Conservation (phyloP, 78 protist species). For the Dictyostelium purpureum region DNA sequence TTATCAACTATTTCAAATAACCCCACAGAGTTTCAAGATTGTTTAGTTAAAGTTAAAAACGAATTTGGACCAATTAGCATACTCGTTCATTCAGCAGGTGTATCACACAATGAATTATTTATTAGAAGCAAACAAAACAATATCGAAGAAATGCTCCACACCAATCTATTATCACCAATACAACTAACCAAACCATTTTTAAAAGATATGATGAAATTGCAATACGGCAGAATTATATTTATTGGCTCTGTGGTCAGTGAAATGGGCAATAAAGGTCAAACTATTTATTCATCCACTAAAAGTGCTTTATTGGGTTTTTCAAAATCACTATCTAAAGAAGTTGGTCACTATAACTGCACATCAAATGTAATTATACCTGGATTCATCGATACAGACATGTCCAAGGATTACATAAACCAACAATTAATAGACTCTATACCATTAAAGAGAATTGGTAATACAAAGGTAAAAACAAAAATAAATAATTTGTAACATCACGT, state of each 20-base stretch:
- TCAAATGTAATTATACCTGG: conserved; percentile 76
- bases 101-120: conserved; percentile 35
- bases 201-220: conserved; percentile 28
- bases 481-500: background rate
- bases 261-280: conserved; percentile 50
- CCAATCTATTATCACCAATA: conserved; percentile 54
- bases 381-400: conserved; percentile 72
- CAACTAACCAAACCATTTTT: background rate
- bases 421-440: conserved; percentile 24
- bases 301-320: conserved; percentile 61
- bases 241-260: conserved; percentile 39
- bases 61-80: background rate
- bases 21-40: background rate
- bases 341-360: conserved; percentile 10
- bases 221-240: conserved; percentile 43
- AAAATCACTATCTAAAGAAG: conserved; percentile 70
- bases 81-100: conserved; percentile 49
- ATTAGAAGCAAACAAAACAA: background rate
- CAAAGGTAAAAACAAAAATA: background rate
- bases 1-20: background rate
- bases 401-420: background rate
- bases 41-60: background rate
- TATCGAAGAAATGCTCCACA: background rate
- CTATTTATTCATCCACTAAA: conserved; percentile 37
- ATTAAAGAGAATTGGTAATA: conserved; percentile 20